Base-by-base conservation (phyloP, 257 asterid species). In the Parsonsia alboflavescens region DNA sequence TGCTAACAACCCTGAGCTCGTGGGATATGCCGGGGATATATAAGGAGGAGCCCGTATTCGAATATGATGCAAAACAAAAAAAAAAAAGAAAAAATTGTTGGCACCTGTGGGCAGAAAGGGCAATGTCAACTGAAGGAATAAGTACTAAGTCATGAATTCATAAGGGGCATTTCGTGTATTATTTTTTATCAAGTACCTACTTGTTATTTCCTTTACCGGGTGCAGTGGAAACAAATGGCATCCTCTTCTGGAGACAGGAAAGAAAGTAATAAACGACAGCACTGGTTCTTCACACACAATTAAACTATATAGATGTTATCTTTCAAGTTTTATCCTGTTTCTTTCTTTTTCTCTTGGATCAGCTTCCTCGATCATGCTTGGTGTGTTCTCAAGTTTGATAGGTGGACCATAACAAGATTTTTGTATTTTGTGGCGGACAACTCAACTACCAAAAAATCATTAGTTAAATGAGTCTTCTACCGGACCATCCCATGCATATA, bases 381-480 rank as follows among this genome's bases (percentile, higher is more conserved):
- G 17, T 45, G 17, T 45, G 52, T n/a, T 74, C 41, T 56, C 77
- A 63, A 41, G 58, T 74, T 48, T 30, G 71, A 48, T 48, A 21
- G 53, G 15, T 61, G 70, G 36, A 65, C 70, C 42, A 24, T 68
- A 62, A 2, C 28, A 7, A 10, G 49, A 64, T 64, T 17, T 64
- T 17, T 63, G 69, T 16, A 63, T 24, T 63, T 36, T 24, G 46
- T 49, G 13, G 44, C n/a, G 13, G 67, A 49, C 57, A 41, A 41
- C 54, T 52, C 59, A 66, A 61, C 78, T 13, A 66, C 56, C 67
- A 52, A 11, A 75, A 13, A 56, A 21, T 0, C 22, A 72, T 4
- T n/a, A 12, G 3, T 39, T 19, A 57, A 36, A 12, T 6, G 11
- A 33, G 7, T 17, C 10, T 54, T 7, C 28, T 56, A 19, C 36